A percentile compares a stretch with the other conserved stretches of the same genome.
These are phyloP conservation scores for Podospora australis DNA, from an alignment of 495 filamentous ascomycete species.

Conservation along the genomic window DNA sequence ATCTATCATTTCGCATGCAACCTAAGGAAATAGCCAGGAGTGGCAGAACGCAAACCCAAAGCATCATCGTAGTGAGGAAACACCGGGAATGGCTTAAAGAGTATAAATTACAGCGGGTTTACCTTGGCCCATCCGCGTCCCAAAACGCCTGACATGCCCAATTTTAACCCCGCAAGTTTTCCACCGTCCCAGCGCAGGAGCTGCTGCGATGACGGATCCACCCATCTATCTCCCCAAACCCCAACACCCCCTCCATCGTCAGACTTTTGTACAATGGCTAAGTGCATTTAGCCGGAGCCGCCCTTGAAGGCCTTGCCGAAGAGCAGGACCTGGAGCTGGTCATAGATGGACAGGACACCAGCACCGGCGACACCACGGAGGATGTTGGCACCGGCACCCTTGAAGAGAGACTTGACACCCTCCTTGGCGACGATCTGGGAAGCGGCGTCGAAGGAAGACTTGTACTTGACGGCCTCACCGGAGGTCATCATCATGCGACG, in stretches of 20 bases:
- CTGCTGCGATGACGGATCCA: conserved; percentile 17
- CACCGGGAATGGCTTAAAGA: conserved; percentile 49
- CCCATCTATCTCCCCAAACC: conserved; percentile 13
- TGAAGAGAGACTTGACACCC: conserved; percentile 97
- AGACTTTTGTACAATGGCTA: conserved; percentile 30
- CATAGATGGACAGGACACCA: conserved; percentile 99
- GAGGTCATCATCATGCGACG: conserved; percentile 99
- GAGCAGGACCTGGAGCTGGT: conserved; percentile 95
- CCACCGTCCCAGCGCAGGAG: conserved; percentile 21
- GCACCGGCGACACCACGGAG: conserved; percentile 99
- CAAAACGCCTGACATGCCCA: conserved; percentile 30
- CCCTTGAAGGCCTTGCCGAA: conserved; percentile 99
- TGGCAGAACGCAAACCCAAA: conserved; percentile 27
- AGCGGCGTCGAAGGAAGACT: conserved; percentile 85
- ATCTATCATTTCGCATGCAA: conserved; percentile 42
- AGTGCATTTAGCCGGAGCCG: conserved; percentile 63
- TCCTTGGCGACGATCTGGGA: conserved; percentile 94
- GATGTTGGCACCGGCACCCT: conserved; percentile 99
- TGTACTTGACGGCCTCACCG: conserved; percentile 98
- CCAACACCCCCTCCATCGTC: conserved; percentile 16
- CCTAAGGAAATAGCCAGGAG: conserved; percentile 30
- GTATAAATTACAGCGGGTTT: conserved; percentile 57
- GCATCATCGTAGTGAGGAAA: conserved; percentile 43
- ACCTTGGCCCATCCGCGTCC: conserved; percentile 24
- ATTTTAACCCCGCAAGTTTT: conserved; percentile 22